Conservation (phyloP, 352 stramenopile genomes). For the Pythium plurisporium region DNA sequence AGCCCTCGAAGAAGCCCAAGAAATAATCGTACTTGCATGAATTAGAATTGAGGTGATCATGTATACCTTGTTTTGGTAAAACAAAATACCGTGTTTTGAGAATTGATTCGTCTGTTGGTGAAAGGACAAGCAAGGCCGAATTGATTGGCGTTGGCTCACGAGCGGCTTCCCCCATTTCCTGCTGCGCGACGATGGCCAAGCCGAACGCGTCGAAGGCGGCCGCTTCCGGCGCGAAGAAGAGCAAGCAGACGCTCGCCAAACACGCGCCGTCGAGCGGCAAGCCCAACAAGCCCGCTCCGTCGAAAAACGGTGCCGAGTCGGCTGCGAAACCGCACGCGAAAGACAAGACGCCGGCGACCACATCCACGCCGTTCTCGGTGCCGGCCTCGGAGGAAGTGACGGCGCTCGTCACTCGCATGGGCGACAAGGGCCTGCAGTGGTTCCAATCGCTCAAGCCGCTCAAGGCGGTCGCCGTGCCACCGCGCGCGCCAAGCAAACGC, state of each 20-base stretch:
- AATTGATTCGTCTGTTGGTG: conserved; percentile 13
- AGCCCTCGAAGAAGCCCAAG: background rate
- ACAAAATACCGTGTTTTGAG: background rate
- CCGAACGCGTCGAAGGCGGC: conserved; percentile 5
- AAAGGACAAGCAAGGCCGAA: conserved; percentile 19
- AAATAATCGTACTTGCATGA: background rate
- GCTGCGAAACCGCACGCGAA: background rate
- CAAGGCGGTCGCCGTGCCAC: conserved; percentile 2
- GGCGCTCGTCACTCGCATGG: conserved; percentile 26
- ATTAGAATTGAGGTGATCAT: background rate
- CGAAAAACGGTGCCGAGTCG: background rate
- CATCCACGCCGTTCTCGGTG: background rate
- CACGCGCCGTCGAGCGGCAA: conserved; percentile 7
- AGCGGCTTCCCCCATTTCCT: background rate
- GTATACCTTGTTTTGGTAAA: conserved; percentile 9
- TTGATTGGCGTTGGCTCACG: conserved; percentile 21
- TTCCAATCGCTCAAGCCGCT: conserved; percentile 26
- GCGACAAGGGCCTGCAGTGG: conserved; percentile 24
- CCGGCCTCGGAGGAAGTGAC: conserved; percentile 10
- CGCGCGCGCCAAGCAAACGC: conserved; percentile 24
- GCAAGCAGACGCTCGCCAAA: conserved; percentile 3
- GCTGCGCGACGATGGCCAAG: conserved; percentile 23
- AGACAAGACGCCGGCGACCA: background rate
- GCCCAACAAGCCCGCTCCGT: background rate
- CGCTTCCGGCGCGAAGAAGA: background rate